A percentile compares a stretch with the other conserved stretches of the same genome.
phyloP scores from a whole-genome alignment of 1,139 yeast genomes.

The Taphrina pruni region DNA sequence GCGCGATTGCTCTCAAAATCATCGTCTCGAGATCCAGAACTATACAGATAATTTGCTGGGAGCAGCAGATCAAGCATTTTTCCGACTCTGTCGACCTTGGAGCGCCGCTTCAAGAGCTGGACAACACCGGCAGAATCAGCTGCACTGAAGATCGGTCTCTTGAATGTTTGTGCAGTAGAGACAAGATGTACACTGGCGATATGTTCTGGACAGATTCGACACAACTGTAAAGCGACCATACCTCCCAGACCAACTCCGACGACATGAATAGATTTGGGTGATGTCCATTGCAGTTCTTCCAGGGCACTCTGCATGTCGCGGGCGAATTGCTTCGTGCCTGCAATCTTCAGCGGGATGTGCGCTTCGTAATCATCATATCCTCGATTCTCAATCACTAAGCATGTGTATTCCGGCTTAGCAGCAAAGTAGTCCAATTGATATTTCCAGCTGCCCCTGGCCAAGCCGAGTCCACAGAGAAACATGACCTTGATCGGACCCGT shows the following conservation, averaged over 20 bases:
- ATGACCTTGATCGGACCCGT: constrained; percentile 26
- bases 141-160: constrained; percentile 14
- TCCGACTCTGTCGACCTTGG: constrained; percentile 16
- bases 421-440: constrained; percentile 31
- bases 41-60: constrained; percentile 29
- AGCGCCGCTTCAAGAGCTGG: constrained; percentile 18
- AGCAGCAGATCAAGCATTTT: constrained; percentile 25
- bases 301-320: constrained; percentile 34
- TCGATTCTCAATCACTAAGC: constrained; percentile 36
- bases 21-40: constrained; percentile 6
- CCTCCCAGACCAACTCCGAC: constrained; percentile 35
- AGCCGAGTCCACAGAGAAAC: constrained; percentile 31
- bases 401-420: constrained; percentile 26
- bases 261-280: constrained; percentile 28
- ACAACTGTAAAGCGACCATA: constrained; percentile 40
- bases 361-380: constrained; percentile 31
- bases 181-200: constrained; percentile 32
- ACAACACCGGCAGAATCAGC: constrained; percentile 12
- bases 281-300: constrained; percentile 26
- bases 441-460: constrained; percentile 29
- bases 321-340: constrained; percentile 33
- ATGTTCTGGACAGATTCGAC: constrained; percentile 36
- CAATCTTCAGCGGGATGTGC: constrained; percentile 23
- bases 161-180: constrained; percentile 23
- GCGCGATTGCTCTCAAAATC: constrained; percentile 23